These are phyloP conservation scores for Aspergillus cejpii DNA, from an alignment of 2,329 filamentous ascomycete genomes.

Conservation along the genomic window DNA sequence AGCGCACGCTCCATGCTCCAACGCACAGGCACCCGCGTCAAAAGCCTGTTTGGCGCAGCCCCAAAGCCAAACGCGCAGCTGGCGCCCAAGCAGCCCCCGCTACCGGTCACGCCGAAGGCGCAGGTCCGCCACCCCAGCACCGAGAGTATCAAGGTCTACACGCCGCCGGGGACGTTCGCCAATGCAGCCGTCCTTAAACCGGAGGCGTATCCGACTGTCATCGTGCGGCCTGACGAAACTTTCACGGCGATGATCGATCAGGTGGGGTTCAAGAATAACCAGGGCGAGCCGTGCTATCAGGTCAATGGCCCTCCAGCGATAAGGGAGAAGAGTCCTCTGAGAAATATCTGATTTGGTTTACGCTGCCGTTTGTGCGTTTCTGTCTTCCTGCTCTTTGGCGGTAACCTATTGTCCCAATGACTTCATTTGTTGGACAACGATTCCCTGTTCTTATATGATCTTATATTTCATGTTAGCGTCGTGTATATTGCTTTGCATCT, in stretches of 20 bases:
- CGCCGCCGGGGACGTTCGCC: slow-evolving; percentile 34
- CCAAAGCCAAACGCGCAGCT: slow-evolving; percentile 6
- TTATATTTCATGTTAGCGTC: neutral
- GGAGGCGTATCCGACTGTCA: slow-evolving; percentile 19
- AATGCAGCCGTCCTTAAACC: slow-evolving; percentile 23
- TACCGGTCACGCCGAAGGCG: slow-evolving; percentile 26
- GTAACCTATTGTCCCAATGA: neutral
- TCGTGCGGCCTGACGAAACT: slow-evolving; percentile 28
- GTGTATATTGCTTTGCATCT: neutral
- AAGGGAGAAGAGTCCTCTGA: slow-evolving; percentile 3
- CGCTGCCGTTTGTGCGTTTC: neutral
- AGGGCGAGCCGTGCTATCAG: slow-evolving; percentile 26
- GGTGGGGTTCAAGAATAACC: slow-evolving; percentile 29
- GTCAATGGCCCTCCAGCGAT: slow-evolving; percentile 19
- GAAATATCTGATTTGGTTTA: neutral
- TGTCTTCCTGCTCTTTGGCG: slow-evolving; percentile 1
- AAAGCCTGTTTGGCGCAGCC: slow-evolving; percentile 30
- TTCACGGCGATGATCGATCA: slow-evolving; percentile 36
- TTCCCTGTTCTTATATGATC: neutral
- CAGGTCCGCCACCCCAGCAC: slow-evolving; percentile 31
- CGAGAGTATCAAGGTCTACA: slow-evolving; percentile 45
- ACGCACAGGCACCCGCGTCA: slow-evolving; percentile 33
- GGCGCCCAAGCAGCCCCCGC: slow-evolving; percentile 4
- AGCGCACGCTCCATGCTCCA: slow-evolving; percentile 28
- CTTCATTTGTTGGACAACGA: neutral